Evolutionary conservation across 805 yeast genomes (phyloP), one percentile per base, ranked within the genome.

Genomic region (Kurtzmaniella cleridarum): DNA sequence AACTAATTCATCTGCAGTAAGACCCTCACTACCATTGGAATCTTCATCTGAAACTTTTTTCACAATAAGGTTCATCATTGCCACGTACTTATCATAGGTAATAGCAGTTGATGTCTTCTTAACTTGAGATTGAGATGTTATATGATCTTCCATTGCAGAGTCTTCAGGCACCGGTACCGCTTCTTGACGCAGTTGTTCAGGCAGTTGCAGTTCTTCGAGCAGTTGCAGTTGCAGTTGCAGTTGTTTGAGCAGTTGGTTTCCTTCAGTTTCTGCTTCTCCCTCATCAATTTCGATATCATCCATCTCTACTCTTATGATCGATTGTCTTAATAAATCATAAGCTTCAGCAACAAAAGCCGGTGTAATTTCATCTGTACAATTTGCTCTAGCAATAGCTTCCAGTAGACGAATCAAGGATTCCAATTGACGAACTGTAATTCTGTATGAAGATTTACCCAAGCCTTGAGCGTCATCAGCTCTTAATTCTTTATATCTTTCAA

Each of bases 351-450:
- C 98, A 59, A 88, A 86, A 27, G 74, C 73, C 6, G 91, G 86
- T 0, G 91, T 79, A 39, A 89, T 82, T 45, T 80, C 89, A 46
- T 86, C 93, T 14, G 90, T 85, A 63, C 98, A 90, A 61, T 91
- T 93, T 20, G 98, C 97, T 48, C 96, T 75, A 1, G 98, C 98
- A 62, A 93, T 90, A 1, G 96, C 98, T 59, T 93, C 98, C 3
- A 93, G 81, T 42, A 93, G 72, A 56, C 98, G 77, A 48, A 93
- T 83, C 89, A 90, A 78, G 38, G 93, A 83, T 64, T 91, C 98
- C 53, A 93, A 73, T 59, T 93, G 98, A 71, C 98, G 84, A 27
- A 93, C 98, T 0, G 98, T 93, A 51, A 93, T 93, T 59, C 98
- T 73, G 60, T 91, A 91, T 43, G 95, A 84, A 37, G 88, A 79